Base-by-base conservation (phyloP, 1,139 yeast species). In the Debaryomycetaceae sp. region DNA sequence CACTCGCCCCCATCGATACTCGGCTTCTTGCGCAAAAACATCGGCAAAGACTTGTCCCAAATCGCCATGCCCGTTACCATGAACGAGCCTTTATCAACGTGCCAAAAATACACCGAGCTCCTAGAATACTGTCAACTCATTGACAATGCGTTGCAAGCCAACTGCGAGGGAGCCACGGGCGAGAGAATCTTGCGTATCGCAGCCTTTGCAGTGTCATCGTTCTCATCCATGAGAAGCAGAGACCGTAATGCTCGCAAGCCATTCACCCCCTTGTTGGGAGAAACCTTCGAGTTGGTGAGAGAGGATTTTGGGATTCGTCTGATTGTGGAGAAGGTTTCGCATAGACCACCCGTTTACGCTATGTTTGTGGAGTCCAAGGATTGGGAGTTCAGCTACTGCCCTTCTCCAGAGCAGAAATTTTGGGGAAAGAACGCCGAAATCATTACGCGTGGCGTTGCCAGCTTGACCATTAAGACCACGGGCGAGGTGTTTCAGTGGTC, bases 361-460 rank as follows among this genome's bases (percentile, higher is more conserved):
- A 66, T 81, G 24, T 80, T 75, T 49, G 86, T 78, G 4, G 96
- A 89, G 39, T 67, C 85, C 14, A 56, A 61, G 8, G 58, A 69
- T 18, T 91, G 98, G 97, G 74, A 75, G n/a, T 62, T 86, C 30
- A 70, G 72, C 28, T 85, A 78, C 51, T 71, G 83, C 9, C 78
- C 93, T 2, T 68, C 79, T 19, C 97, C 98, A 0, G 72, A 76
- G 18, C 96, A 89, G 47, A 88, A 86, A 53, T 86, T 85, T 47
- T 91, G 96, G 95, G 97, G 97, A 32, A 91, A 91, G 57, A 81
- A 88, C 25, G 77, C 86, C 10, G 97, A 91, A 53, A 65, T 91
- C 36, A 72, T 74, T 29, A 85, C 86, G 40, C 76, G 73, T 32
- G 98, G 98, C 24, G 61, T 61, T 10, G 62, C 81, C 4, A 70